phyloP scores from a whole-genome alignment of 805 yeast genomes.

The Ogataea haglerorum region DNA sequence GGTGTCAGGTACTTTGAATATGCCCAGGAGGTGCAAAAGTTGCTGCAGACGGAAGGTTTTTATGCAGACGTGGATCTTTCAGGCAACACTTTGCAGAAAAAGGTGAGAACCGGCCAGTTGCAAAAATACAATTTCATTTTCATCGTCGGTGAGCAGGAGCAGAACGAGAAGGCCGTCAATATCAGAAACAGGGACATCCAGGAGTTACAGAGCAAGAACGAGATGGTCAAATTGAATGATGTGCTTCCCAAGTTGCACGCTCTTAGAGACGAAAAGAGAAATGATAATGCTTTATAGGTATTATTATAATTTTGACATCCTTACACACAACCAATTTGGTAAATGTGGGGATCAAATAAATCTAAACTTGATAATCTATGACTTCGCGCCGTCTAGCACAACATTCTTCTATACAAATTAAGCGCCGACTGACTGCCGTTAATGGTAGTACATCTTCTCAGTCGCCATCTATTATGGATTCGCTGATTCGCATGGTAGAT shows the following conservation, averaged over 20 bases:
- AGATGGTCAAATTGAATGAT: slow-evolving; percentile 65
- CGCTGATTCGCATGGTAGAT: neutral
- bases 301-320: neutral
- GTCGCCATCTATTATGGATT: neutral
- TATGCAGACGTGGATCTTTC: slow-evolving; percentile 89
- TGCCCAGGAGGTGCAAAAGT: slow-evolving; percentile 76
- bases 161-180: slow-evolving; percentile 74
- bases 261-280: slow-evolving; percentile 72
- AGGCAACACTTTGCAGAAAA: slow-evolving; percentile 97
- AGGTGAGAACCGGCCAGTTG: slow-evolving; percentile 94
- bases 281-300: slow-evolving; percentile 51
- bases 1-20: slow-evolving; percentile 91
- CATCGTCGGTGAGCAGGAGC: slow-evolving; percentile 95
- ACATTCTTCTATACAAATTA: neutral
- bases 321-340: neutral
- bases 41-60: slow-evolving; percentile 69
- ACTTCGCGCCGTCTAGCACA: no score
- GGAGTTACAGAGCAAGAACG: slow-evolving; percentile 91
- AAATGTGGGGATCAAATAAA: slow-evolving; percentile 1
- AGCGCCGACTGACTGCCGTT: slow-evolving; percentile 1
- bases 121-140: slow-evolving; percentile 93
- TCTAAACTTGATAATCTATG: neutral
- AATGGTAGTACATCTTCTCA: neutral
- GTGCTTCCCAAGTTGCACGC: slow-evolving; percentile 66
- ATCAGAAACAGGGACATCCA: slow-evolving; percentile 95